A percentile compares a stretch with the other conserved stretches of the same genome.
Conservation (phyloP, 2,329 filamentous ascomycete species). For the Verticillium nubilum region DNA sequence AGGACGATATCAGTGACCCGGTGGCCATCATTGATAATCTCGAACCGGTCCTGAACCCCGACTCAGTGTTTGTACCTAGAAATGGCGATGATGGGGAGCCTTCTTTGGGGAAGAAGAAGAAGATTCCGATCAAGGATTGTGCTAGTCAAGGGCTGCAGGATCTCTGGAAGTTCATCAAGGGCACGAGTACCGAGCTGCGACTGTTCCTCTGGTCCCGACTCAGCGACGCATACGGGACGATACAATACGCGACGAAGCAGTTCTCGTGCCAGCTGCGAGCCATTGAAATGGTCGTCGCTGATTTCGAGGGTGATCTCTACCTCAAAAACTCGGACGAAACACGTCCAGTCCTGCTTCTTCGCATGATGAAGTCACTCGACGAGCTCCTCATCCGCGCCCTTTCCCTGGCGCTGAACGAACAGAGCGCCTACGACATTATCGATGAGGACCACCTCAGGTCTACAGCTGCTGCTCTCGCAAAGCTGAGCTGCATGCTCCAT, state of each 20-base stretch:
- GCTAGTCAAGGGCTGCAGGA: constrained; percentile 60
- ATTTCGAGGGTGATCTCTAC: constrained; percentile 58
- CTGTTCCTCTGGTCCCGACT: constrained; percentile 87
- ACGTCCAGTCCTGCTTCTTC: constrained; percentile 66
- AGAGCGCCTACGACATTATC: constrained; percentile 72
- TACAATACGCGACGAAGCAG: constrained; percentile 81
- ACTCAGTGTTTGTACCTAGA: constrained; percentile 40
- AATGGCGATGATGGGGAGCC: constrained; percentile 1
- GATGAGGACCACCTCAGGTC: constrained; percentile 72
- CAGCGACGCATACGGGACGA: constrained; percentile 80
- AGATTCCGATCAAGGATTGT: constrained; percentile 41
- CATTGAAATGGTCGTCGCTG: constrained; percentile 72
- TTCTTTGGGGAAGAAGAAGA: constrained; percentile 5
- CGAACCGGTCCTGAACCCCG: constrained; percentile 82
- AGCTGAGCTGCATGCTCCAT: constrained; percentile 69
- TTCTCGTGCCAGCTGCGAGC: constrained; percentile 82
- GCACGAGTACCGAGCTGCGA: constrained; percentile 75
- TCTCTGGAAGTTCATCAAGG: constrained; percentile 78
- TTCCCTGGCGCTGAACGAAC: constrained; percentile 62
- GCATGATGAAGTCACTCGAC: constrained; percentile 73
- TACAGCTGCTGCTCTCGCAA: constrained; percentile 66
- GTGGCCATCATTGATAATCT: constrained; percentile 83
- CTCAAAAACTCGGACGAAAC: constrained; percentile 53
- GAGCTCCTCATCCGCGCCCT: constrained; percentile 68
- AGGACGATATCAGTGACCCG: constrained; percentile 74